Base-by-base conservation (phyloP, 768 basidiomycete species). In the Boletus sensibilis region DNA sequence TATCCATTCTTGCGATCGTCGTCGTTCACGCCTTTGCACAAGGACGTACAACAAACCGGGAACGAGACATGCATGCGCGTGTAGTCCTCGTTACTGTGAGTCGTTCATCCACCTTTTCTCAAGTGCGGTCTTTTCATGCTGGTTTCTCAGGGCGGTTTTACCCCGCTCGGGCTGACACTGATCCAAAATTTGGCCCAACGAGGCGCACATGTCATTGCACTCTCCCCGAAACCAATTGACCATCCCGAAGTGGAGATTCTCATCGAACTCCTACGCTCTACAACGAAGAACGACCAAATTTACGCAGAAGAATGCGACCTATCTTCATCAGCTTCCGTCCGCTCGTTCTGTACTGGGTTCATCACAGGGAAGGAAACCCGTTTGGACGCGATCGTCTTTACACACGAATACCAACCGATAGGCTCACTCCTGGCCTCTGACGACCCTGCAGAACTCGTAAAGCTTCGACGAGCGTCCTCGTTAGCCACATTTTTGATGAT, bases 271-370 rank as follows among this genome's bases (percentile, higher is more conserved):
- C 70, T 94, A 27, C 85, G 90, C 43, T 77, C 79, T 0, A 80
- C 85, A 3, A 86, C 85, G 18, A 79, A 80, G 43, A 94, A 94
- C 72, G 84, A 90, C 59, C 75, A 87, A 51, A 83, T 95, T 52
- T 94, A 75, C 66, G 90, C 88, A 13, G 92, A 94, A 56, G 75
- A 88, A 52, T 92, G 90, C 62, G 86, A 92, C 65, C 72, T 92
- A 0, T 55, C 78, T 0, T 87, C 87, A 0, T 83, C 90, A 0
- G 71, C 78, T 0, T 85, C 86, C 20, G 82, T 95, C 14, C 81
- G 84, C 33, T 73, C 76, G 10, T 94, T 95, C 67, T 88, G 84
- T 63, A 81, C 79, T 0, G 74, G 78, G 10, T 92, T 94, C 70
- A 68, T 87, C 56, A 82, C 83, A 3, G 83, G 79, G 0, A 78